phyloP scores from a whole-genome alignment of 768 basidiomycete species.

The Rhizopogon salebrosus region DNA sequence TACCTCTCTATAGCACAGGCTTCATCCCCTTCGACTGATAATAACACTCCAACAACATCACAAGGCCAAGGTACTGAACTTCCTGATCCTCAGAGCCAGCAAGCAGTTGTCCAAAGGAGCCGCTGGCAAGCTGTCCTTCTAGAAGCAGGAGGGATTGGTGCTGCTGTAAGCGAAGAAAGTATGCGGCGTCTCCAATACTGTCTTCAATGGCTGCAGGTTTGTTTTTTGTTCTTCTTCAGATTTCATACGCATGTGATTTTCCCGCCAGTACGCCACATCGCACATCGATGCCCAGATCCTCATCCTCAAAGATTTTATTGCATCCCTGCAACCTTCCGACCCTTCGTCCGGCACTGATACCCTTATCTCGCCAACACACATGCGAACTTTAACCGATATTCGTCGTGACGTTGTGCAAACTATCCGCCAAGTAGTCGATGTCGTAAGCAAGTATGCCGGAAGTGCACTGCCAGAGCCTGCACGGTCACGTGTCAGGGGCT shows the following conservation, averaged over 20 bases:
- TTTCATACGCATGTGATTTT: background rate
- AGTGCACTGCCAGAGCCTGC: conserved; percentile 85
- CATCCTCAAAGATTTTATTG: conserved; percentile 78
- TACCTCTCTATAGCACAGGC: conserved; percentile 4
- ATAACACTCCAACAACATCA: conserved; percentile 16
- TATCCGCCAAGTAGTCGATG: conserved; percentile 83
- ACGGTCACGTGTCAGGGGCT: conserved; percentile 61
- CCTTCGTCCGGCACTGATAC: conserved; percentile 22
- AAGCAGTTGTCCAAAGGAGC: conserved; percentile 66
- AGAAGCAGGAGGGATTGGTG: conserved; percentile 84
- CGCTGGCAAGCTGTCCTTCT: conserved; percentile 81
- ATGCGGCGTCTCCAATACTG: conserved; percentile 84
- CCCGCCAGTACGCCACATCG: conserved; percentile 68
- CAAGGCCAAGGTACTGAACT: conserved; percentile 12
- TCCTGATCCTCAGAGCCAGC: conserved; percentile 25
- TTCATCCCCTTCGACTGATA: conserved; percentile 5
- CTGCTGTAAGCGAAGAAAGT: conserved; percentile 86
- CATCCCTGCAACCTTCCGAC: conserved; percentile 48
- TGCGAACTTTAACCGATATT: conserved; percentile 67
- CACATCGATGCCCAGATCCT: conserved; percentile 87
- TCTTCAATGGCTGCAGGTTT: conserved; percentile 81
- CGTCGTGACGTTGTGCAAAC: conserved; percentile 85
- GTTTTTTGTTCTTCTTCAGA: conserved; percentile 15
- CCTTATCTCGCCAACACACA: conserved; percentile 43
- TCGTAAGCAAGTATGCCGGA: conserved; percentile 82